phyloP scores from a whole-genome alignment of 2,329 filamentous ascomycete species.

The Penicillium sp. region DNA sequence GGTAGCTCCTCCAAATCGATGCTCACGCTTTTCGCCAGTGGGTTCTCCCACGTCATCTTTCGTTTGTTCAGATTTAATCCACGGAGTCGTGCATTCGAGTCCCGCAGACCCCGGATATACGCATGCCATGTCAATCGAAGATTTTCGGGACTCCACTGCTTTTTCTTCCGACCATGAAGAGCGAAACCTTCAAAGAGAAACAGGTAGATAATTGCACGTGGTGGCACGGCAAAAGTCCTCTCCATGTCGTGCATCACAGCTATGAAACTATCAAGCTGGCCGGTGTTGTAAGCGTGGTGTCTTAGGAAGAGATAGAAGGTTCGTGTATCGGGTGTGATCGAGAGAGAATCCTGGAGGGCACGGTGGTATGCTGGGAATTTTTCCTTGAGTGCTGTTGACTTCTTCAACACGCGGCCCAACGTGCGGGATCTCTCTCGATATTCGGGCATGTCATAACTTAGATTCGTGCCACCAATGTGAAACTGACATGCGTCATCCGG shows the following conservation, averaged over 20 bases:
- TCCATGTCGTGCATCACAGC: slow-evolving; percentile 76
- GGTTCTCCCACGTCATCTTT: slow-evolving; percentile 31
- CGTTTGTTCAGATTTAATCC: slow-evolving; percentile 15
- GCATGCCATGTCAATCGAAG: slow-evolving; percentile 66
- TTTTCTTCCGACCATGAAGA: slow-evolving; percentile 63
- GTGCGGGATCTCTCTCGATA: slow-evolving; percentile 40
- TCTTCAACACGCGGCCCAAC: slow-evolving; percentile 49
- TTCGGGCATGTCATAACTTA: slow-evolving; percentile 34
- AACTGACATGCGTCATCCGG: not conserved
- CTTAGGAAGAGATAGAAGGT: slow-evolving; percentile 79
- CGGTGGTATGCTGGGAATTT: slow-evolving; percentile 55
- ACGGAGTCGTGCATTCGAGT: slow-evolving; percentile 32
- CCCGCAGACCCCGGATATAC: slow-evolving; percentile 50
- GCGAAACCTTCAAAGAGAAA: slow-evolving; percentile 79
- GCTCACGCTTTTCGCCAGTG: slow-evolving; percentile 19
- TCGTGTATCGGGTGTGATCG: slow-evolving; percentile 67
- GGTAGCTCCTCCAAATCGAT: slow-evolving; percentile 8
- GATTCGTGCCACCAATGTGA: not conserved
- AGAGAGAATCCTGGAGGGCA: slow-evolving; percentile 61
- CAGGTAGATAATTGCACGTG: slow-evolving; percentile 74
- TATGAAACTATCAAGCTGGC: slow-evolving; percentile 67
- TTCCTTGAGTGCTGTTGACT: slow-evolving; percentile 42
- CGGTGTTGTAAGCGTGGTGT: slow-evolving; percentile 64
- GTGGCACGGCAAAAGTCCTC: slow-evolving; percentile 59
- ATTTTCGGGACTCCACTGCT: slow-evolving; percentile 68